These are phyloP conservation scores for Candolleomyces eurysporus DNA, from an alignment of 768 basidiomycete species.

Conservation along the genomic window DNA sequence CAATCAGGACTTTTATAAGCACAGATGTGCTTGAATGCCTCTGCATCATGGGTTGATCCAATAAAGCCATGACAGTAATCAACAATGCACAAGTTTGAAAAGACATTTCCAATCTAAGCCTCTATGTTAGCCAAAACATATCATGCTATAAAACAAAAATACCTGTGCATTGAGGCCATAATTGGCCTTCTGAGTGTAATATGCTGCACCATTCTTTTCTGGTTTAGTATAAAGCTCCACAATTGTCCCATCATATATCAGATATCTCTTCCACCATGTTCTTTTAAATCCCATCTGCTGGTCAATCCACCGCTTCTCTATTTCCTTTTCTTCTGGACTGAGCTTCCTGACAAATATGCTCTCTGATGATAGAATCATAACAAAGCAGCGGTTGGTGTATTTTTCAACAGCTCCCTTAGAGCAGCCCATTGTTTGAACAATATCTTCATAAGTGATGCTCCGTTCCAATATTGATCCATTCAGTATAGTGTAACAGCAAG, in stretches of 20 bases:
- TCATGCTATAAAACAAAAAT: conserved; percentile 24
- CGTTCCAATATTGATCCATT: conserved; percentile 23
- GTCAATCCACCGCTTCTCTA: conserved; percentile 31
- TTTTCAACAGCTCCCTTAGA: conserved; percentile 11
- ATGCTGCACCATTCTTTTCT: conserved; percentile 32
- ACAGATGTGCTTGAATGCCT: conserved; percentile 28
- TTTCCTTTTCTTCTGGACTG: conserved; percentile 27
- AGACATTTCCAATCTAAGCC: not conserved
- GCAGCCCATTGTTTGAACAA: conserved; percentile 17
- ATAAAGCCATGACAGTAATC: not conserved
- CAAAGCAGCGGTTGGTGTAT: conserved; percentile 22
- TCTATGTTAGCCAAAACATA: too few species aligned
- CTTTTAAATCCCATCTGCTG: conserved; percentile 21
- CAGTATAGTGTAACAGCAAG: conserved; percentile 23
- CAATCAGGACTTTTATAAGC: too few species aligned
- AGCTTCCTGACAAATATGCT: conserved; percentile 21
- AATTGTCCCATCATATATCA: conserved; percentile 33
- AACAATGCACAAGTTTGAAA: not conserved
- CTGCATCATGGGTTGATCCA: conserved; percentile 22
- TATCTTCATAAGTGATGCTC: conserved; percentile 17
- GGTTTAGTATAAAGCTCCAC: too few species aligned
- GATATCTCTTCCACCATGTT: conserved; percentile 24
- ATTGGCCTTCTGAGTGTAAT: conserved; percentile 28
- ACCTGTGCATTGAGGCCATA: conserved; percentile 36
- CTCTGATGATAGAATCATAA: conserved; percentile 23